phyloP scores from a whole-genome alignment of 495 filamentous ascomycete genomes.

The Talaromyces nanjingensis region DNA sequence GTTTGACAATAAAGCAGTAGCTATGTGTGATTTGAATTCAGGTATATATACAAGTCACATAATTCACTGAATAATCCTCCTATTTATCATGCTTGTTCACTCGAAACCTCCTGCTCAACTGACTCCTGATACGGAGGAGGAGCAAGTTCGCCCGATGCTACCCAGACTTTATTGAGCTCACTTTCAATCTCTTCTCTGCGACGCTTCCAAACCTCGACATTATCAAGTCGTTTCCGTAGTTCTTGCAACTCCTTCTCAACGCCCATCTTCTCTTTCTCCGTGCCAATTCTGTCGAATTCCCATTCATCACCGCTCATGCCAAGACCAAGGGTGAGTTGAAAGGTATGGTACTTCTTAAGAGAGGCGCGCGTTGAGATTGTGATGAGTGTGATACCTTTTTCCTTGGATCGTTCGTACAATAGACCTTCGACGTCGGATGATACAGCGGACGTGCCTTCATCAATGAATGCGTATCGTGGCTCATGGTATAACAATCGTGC shows the following conservation, averaged over 20 bases:
- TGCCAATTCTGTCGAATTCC: conserved; percentile 90
- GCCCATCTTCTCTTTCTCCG: conserved; percentile 79
- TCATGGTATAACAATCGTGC: conserved; percentile 91
- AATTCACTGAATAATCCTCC: not conserved
- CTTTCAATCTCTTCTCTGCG: conserved; percentile 69
- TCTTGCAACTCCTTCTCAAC: conserved; percentile 86
- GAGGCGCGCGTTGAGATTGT: conserved; percentile 90
- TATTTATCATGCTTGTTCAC: not conserved
- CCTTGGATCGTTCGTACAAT: conserved; percentile 86
- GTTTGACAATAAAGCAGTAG: not conserved
- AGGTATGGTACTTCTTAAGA: conserved; percentile 91
- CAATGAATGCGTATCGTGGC: conserved; percentile 85
- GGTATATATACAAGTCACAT: not conserved
- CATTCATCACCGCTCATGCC: conserved; percentile 62
- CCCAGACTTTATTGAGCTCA: conserved; percentile 58
- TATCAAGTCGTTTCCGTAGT: conserved; percentile 66
- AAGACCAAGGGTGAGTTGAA: conserved; percentile 73
- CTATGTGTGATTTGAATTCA: not conserved
- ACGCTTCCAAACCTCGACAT: conserved; percentile 77
- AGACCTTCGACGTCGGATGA: conserved; percentile 90
- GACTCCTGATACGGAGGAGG: conserved; percentile 28
- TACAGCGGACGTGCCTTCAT: conserved; percentile 93
- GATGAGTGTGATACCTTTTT: conserved; percentile 85
- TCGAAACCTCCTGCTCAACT: not conserved
- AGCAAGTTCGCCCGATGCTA: conserved; percentile 35